Conservation (phyloP, 805 yeast genomes). For the Candida quercuum region DNA sequence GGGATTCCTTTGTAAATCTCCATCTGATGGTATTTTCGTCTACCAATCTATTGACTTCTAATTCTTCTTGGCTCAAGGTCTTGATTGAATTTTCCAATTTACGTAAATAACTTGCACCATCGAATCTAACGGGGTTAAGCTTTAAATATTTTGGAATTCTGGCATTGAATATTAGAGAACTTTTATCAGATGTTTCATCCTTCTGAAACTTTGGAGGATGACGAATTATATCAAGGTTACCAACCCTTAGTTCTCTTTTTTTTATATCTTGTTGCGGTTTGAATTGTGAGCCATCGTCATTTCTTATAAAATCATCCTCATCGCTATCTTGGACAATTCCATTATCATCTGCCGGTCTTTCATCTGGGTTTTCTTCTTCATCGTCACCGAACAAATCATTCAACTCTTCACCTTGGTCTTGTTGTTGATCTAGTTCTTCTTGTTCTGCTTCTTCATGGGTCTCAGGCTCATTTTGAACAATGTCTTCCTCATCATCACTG, state of each 20-base stretch:
- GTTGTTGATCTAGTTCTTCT: conserved; percentile 2
- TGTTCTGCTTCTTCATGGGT: conserved; percentile 4
- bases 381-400: conserved; percentile 35
- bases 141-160: conserved; percentile 80
- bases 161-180: conserved; percentile 35
- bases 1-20: conserved; percentile 71
- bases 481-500: conserved; percentile 16
- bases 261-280: conserved; percentile 8
- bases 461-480: background rate
- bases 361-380: conserved; percentile 12
- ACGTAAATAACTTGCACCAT: conserved; percentile 60
- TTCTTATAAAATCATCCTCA: conserved; percentile 22
- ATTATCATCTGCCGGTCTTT: conserved; percentile 9
- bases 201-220: conserved; percentile 27
- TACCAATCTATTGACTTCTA: conserved; percentile 56
- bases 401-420: conserved; percentile 23
- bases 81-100: conserved; percentile 37
- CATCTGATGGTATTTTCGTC: conserved; percentile 89
- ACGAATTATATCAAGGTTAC: conserved; percentile 43
- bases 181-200: conserved; percentile 23
- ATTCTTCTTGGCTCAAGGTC: conserved; percentile 40
- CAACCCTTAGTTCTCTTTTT: conserved; percentile 27
- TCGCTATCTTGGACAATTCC: conserved; percentile 18
- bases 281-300: conserved; percentile 27
- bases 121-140: conserved; percentile 84